Evolutionary conservation across 225 moss, liverwort and hornwort species (phyloP).

Genomic region (Asterella californica): DNA sequence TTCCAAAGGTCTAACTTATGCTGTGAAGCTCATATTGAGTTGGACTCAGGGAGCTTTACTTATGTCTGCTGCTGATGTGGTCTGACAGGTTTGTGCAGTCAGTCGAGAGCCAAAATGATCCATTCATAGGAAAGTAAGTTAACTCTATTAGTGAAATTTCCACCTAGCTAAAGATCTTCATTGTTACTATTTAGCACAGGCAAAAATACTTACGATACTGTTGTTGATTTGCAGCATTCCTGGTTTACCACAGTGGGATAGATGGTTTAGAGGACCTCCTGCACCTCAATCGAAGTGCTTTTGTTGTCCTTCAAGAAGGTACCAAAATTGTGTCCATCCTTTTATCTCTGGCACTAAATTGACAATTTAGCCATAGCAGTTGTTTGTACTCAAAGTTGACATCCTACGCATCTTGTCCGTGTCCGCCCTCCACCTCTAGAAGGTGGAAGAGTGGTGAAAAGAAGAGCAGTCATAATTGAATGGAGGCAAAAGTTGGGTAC

Average conservation of each 20-base stretch:
- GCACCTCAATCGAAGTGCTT: conserved; percentile 37
- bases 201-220: not conserved
- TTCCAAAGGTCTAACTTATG: no score
- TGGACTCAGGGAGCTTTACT: no score
- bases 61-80: not conserved
- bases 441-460: not conserved
- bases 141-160: not conserved
- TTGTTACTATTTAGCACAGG: no score
- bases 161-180: not conserved
- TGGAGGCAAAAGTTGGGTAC: not conserved
- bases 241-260: not conserved
- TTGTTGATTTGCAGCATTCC: not conserved
- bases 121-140: conserved; percentile 39
- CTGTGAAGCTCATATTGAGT: no score
- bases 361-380: conserved; percentile 1
- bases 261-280: conserved; percentile 49
- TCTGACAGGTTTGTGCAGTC: conserved; percentile 39
- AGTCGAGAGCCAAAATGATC: conserved; percentile 35
- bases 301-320: conserved; percentile 34
- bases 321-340: not conserved
- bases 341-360: not conserved
- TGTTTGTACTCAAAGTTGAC: not conserved
- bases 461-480: not conserved
- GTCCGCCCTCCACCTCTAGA: no score
- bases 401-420: not conserved